Base-by-base conservation (phyloP, 2,329 filamentous ascomycete species). In the Colletotrichum filicis region DNA sequence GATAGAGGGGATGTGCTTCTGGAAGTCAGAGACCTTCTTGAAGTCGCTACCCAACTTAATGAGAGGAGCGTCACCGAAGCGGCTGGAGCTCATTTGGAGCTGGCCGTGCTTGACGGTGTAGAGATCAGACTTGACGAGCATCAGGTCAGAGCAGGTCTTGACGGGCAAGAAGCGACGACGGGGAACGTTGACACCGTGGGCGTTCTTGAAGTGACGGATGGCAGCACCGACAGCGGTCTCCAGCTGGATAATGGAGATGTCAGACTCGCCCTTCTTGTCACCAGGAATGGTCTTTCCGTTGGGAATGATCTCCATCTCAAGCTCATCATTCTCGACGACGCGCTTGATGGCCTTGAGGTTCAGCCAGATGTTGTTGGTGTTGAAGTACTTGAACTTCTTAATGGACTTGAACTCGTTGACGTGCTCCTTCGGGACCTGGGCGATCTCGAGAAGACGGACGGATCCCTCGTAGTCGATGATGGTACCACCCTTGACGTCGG, bases 311-410 rank as follows among this genome's bases (percentile, higher is more conserved):
- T 99, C 97, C 94, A 99, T 97, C 87, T 95, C 94, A 67, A 99
- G 92, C 89, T 98, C 96, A 84, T 98, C 95, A 85, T 97, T 95
- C 91, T 98, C 97, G 8, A 99, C 97, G 67, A 99, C 95, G 74
- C 97, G 95, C 93, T 98, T 98, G 87, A 99, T 94, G 78, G 97
- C 97, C 83, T 94, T 92, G 79, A 98, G 90, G 88, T 98, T 98
- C 90, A 99, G 94, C 97, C 97, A 99, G 87, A 99, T 98, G 91
- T 99, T 99, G 94, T 99, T 99, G 86, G 97, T 99, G 92, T 99
- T 99, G 93, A 99, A 99, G 92, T 99, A 99, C 91, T 97, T 98
- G 93, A 99, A 99, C 91, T 99, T 99, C 93, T 99, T 99, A 90
- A 99, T 99, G 61, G 95, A 98, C 92, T 99, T 99, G 94, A 99